These are phyloP conservation scores for Aspergillus sp. DNA, from an alignment of 2,329 filamentous ascomycete genomes.

Conservation along the genomic window DNA sequence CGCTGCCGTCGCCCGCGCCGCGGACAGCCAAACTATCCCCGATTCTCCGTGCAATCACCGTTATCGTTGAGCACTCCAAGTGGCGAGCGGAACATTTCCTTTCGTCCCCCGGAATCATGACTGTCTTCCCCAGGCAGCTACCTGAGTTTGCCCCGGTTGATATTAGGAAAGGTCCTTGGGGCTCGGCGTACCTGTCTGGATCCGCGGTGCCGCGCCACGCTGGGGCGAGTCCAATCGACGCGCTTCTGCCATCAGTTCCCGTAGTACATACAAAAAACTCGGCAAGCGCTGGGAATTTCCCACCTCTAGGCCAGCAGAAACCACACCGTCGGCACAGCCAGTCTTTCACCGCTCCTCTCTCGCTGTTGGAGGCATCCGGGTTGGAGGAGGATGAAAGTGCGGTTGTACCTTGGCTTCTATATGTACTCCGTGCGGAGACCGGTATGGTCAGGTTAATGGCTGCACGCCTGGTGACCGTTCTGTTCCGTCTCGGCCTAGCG, in stretches of 20 bases:
- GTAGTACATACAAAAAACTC: conserved; percentile 22
- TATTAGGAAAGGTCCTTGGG: conserved; percentile 44
- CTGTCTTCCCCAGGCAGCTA: conserved; percentile 53
- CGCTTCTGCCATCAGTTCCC: conserved; percentile 49
- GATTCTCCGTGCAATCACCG: conserved; percentile 66
- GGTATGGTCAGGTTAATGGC: conserved; percentile 58
- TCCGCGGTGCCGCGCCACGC: conserved; percentile 38
- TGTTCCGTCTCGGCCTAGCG: conserved; percentile 60
- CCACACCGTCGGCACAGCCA: conserved; percentile 27
- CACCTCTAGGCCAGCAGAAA: conserved; percentile 41
- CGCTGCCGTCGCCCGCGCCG: conserved; percentile 54
- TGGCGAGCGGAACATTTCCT: conserved; percentile 64
- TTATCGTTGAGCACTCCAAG: conserved; percentile 69
- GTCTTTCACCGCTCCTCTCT: conserved; percentile 27
- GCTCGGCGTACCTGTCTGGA: conserved; percentile 45
- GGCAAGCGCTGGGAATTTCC: conserved; percentile 38
- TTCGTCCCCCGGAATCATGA: conserved; percentile 58
- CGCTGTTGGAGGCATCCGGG: conserved; percentile 30
- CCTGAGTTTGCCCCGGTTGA: conserved; percentile 44
- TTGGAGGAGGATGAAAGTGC: conserved; percentile 58
- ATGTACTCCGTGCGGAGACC: conserved; percentile 48
- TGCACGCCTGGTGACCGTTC: conserved; percentile 56
- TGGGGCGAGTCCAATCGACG: conserved; percentile 52
- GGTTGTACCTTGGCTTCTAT: conserved; percentile 64
- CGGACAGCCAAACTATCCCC: conserved; percentile 52